phyloP scores from a whole-genome alignment of 805 yeast genomes.

The Starmerella geochares region DNA sequence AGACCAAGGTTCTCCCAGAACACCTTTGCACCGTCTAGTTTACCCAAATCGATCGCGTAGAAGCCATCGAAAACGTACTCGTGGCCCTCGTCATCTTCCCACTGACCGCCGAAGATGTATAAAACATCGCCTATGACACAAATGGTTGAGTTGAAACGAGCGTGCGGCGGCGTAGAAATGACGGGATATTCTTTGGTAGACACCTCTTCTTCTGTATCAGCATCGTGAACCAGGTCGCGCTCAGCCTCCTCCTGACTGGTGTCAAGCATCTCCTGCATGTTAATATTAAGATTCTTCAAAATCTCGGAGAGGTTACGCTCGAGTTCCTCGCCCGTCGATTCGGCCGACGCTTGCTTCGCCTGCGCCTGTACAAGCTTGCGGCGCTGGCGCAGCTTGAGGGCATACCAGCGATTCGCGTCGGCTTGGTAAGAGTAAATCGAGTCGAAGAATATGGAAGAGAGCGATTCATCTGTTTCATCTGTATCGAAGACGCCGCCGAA shows the following conservation, averaged over 20 bases:
- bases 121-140: slow-evolving; percentile 76
- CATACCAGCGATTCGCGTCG: slow-evolving; percentile 82
- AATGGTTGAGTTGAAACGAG: slow-evolving; percentile 75
- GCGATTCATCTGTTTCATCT: slow-evolving; percentile 87
- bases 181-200: slow-evolving; percentile 44
- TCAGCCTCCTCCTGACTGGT: slow-evolving; percentile 36
- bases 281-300: slow-evolving; percentile 29
- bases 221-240: slow-evolving; percentile 29
- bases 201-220: slow-evolving; percentile 33
- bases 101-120: slow-evolving; percentile 81
- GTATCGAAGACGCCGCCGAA: slow-evolving; percentile 95
- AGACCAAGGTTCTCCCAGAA: slow-evolving; percentile 78
- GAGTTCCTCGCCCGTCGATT: slow-evolving; percentile 58
- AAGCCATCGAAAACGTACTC: slow-evolving; percentile 78
- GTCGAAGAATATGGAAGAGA: slow-evolving; percentile 77
- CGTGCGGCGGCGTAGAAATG: slow-evolving; percentile 63
- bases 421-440: slow-evolving; percentile 70
- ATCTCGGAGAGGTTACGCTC: slow-evolving; percentile 61
- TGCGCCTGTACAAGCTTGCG: slow-evolving; percentile 38
- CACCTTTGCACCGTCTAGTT: slow-evolving; percentile 75
- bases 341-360: slow-evolving; percentile 28
- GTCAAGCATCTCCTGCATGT: slow-evolving; percentile 24
- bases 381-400: slow-evolving; percentile 49
- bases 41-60: slow-evolving; percentile 75
- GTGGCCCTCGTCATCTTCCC: slow-evolving; percentile 69